Evolutionary conservation across 805 yeast species (phyloP).

Genomic region (Pichia nanzhaoensis): DNA sequence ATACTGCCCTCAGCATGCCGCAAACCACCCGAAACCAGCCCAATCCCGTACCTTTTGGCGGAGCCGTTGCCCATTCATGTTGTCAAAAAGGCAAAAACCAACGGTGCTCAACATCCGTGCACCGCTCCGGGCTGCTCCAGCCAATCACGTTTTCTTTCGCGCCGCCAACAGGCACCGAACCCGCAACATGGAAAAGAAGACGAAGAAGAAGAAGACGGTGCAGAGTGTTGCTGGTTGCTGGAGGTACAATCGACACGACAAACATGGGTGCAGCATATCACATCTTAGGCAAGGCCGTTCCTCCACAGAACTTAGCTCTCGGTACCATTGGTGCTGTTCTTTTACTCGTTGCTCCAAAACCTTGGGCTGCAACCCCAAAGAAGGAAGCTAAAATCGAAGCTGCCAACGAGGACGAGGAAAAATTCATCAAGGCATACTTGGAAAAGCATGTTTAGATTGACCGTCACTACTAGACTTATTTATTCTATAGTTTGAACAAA

Average conservation of each 20-base stretch:
- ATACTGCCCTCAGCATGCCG: too few relatives aligned
- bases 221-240: too few relatives aligned
- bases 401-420: slow-evolving; percentile 80
- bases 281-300: slow-evolving; percentile 78
- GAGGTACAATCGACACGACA: too few relatives aligned
- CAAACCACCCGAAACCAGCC: too few relatives aligned
- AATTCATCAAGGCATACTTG: slow-evolving; percentile 71
- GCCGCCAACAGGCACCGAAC: too few relatives aligned
- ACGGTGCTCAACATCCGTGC: not conserved
- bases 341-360: slow-evolving; percentile 61
- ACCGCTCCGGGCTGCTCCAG: too few relatives aligned
- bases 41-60: too few relatives aligned
- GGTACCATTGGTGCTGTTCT: slow-evolving; percentile 72
- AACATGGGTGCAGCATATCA: slow-evolving; percentile 78
- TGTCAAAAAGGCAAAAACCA: too few relatives aligned
- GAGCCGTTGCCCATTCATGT: too few relatives aligned
- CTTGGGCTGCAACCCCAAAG: slow-evolving; percentile 54
- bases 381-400: slow-evolving; percentile 70
- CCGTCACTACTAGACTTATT: not conserved
- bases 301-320: slow-evolving; percentile 78
- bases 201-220: too few relatives aligned
- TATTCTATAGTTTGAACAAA: not conserved
- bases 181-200: too few relatives aligned
- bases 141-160: too few relatives aligned
- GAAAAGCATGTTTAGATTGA: slow-evolving; percentile 29